Evolutionary conservation across 2,329 filamentous ascomycete genomes (phyloP).

Genomic region (Thielaviopsis punctulata): DNA sequence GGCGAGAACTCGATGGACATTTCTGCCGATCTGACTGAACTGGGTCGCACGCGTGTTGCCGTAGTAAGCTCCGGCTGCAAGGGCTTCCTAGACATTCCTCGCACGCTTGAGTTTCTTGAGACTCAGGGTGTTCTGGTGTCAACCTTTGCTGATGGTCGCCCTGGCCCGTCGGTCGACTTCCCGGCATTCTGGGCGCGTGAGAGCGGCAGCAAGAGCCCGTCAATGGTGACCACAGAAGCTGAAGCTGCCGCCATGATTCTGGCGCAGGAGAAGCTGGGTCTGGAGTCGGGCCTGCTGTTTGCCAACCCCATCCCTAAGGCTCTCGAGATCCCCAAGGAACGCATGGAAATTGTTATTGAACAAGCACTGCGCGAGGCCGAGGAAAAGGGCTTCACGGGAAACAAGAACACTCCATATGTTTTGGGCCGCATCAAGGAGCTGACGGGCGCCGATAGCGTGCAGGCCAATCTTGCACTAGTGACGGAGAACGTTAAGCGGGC

Average conservation of each 20-base stretch:
- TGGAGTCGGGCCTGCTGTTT: conserved; percentile 69
- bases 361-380: conserved; percentile 48
- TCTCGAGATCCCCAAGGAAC: conserved; percentile 47
- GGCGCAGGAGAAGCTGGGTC: conserved; percentile 53
- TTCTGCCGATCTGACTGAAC: conserved; percentile 85
- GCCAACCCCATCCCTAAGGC: conserved; percentile 72
- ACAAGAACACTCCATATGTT: conserved; percentile 71
- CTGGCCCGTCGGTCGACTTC: conserved; percentile 53
- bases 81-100: conserved; percentile 81
- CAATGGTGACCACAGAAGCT: conserved; percentile 52
- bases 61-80: conserved; percentile 88
- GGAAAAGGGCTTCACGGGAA: conserved; percentile 50
- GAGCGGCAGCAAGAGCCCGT: conserved; percentile 65
- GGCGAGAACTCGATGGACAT: conserved; percentile 80
- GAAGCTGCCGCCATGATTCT: conserved; percentile 83
- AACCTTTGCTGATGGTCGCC: conserved; percentile 73
- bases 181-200: conserved; percentile 87
- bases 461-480: conserved; percentile 52
- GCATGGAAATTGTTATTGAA: conserved; percentile 55
- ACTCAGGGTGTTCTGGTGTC: conserved; percentile 64
- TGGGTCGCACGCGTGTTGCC: conserved; percentile 74
- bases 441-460: conserved; percentile 51
- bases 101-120: conserved; percentile 65
- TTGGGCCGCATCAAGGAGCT: conserved; percentile 63
- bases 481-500: conserved; percentile 36